phyloP scores from a whole-genome alignment of 768 basidiomycete genomes.

The Clitopilus passeckerianus region DNA sequence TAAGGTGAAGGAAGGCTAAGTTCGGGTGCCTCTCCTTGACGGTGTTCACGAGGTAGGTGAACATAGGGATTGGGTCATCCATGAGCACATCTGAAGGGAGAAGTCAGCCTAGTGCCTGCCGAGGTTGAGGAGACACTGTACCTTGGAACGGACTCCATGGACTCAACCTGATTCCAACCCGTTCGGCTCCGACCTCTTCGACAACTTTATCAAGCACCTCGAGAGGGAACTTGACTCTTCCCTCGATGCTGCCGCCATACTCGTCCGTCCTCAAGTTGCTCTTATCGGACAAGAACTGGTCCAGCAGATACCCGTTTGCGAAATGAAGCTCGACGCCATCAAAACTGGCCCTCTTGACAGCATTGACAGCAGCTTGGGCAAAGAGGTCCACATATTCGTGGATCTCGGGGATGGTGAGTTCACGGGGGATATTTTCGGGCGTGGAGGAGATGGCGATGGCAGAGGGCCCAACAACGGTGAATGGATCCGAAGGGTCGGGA shows the following conservation, averaged over 20 bases:
- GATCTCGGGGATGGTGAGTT: conserved; percentile 44
- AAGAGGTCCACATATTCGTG: conserved; percentile 43
- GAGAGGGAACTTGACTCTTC: conserved; percentile 49
- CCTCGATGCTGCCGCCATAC: conserved; percentile 66
- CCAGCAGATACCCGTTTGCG: conserved; percentile 44
- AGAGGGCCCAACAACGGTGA: conserved; percentile 28
- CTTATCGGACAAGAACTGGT: conserved; percentile 58
- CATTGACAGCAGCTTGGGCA: conserved; percentile 50
- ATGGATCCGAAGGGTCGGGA: conserved; percentile 17
- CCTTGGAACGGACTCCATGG: conserved; percentile 47
- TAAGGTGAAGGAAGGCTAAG: conserved; percentile 49
- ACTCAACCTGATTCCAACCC: conserved; percentile 50
- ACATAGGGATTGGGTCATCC: conserved; percentile 51
- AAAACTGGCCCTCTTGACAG: conserved; percentile 55
- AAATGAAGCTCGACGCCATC: conserved; percentile 55
- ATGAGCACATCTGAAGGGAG: conserved; percentile 41
- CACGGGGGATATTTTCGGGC: conserved; percentile 24
- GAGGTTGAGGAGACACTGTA: conserved; percentile 5
- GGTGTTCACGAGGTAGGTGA: conserved; percentile 39
- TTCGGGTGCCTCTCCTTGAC: conserved; percentile 34
- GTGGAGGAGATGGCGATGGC: conserved; percentile 16
- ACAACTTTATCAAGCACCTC: conserved; percentile 50
- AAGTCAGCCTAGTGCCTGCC: conserved; percentile 9
- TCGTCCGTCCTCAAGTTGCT: conserved; percentile 56
- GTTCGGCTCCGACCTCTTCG: conserved; percentile 46